Evolutionary conservation across 768 basidiomycete species (phyloP).

Genomic region (Lepiota venenata): DNA sequence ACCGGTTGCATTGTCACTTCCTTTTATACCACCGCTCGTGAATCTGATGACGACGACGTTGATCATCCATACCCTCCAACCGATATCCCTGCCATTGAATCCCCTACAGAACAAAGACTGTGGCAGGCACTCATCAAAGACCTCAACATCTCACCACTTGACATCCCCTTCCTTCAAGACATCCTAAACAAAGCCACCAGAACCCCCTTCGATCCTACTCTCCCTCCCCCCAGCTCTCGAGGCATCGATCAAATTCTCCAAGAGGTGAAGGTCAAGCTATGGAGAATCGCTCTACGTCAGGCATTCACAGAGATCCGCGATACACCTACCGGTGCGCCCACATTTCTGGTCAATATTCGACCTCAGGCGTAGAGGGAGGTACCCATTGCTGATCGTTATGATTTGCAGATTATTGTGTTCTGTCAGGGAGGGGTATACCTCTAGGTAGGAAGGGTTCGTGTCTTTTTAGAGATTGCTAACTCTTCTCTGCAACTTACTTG

Average conservation of each 20-base stretch:
- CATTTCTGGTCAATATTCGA: conserved; percentile 77
- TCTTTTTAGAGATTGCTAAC: background rate
- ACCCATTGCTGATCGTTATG: conserved; percentile 70
- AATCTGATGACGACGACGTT: conserved; percentile 14
- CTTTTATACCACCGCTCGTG: conserved; percentile 16
- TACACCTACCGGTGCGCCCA: conserved; percentile 51
- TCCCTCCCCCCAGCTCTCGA: conserved; percentile 62
- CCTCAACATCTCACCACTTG: conserved; percentile 52
- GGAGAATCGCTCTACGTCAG: conserved; percentile 56
- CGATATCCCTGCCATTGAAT: background rate
- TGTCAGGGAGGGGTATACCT: conserved; percentile 73
- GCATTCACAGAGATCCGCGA: conserved; percentile 61
- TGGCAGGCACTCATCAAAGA: conserved; percentile 52
- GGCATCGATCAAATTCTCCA: conserved; percentile 55
- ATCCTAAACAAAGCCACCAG: conserved; percentile 62
- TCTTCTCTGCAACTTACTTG: conserved; percentile 39
- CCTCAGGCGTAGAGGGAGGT: conserved; percentile 59
- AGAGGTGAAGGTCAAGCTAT: conserved; percentile 57
- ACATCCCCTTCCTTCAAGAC: conserved; percentile 67
- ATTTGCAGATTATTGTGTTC: conserved; percentile 69
- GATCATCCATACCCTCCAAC: background rate
- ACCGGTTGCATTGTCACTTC: conserved; percentile 50
- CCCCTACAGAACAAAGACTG: conserved; percentile 13
- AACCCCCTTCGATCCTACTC: conserved; percentile 55
- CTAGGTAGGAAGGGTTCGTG: conserved; percentile 30